Percentiles rank a stretch among this genome's conserved stretches.
Evolutionary conservation across 2,329 filamentous ascomycete genomes (phyloP).

Genomic region (Arthrobotrys pseudoclavata): DNA sequence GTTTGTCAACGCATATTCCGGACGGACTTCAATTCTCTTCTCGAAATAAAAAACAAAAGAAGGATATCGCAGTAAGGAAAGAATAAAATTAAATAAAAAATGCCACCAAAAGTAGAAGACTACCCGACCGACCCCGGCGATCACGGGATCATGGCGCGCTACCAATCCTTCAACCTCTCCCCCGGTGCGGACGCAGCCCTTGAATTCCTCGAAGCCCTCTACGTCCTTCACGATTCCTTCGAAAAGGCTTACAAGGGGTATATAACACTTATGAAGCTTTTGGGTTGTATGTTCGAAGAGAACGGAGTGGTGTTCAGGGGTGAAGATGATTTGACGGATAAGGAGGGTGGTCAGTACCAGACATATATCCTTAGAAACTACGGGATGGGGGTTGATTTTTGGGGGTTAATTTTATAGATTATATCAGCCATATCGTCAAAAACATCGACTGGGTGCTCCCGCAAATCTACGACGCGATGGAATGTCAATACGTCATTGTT

Average conservation of each 20-base stretch:
- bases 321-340: constrained; percentile 30
- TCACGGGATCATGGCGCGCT: constrained; percentile 49
- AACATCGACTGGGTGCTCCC: constrained; percentile 36
- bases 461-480: constrained; percentile 48
- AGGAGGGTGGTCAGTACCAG: constrained; percentile 21
- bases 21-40: background rate
- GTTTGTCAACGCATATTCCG: constrained; percentile 1
- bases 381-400: too few relatives aligned
- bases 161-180: constrained; percentile 52
- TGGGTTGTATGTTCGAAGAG: constrained; percentile 35
- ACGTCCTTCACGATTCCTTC: constrained; percentile 38
- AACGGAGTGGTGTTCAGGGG: constrained; percentile 26
- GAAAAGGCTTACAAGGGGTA: constrained; percentile 35
- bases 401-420: too few relatives aligned
- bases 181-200: constrained; percentile 47
- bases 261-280: constrained; percentile 40
- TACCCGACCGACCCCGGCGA: constrained; percentile 35
- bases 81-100: background rate
- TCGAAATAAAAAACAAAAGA: background rate
- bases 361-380: too few relatives aligned
- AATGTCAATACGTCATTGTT: constrained; percentile 42
- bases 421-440: constrained; percentile 21
- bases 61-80: background rate
- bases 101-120: constrained; percentile 38
- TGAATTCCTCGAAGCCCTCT: constrained; percentile 45